Conservation (phyloP, 768 basidiomycete genomes). For the Fomitopsis serialis region DNA sequence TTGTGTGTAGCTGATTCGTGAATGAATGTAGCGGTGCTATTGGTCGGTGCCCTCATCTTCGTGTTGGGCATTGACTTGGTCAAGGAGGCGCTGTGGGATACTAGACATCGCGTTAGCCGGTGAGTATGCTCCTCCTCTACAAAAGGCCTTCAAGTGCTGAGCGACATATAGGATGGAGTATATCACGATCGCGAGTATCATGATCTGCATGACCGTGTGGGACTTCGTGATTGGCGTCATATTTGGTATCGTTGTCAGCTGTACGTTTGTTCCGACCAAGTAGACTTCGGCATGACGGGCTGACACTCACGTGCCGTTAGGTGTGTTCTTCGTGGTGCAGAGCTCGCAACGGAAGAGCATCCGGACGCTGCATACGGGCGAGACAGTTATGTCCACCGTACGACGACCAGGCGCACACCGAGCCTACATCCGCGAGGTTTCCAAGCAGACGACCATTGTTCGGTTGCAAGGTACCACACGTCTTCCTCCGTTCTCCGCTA, state of each 20-base stretch:
- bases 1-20: neutral
- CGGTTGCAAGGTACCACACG: slow-evolving; percentile 64
- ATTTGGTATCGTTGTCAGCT: slow-evolving; percentile 89
- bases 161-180: slow-evolving; percentile 56
- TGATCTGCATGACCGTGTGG: slow-evolving; percentile 89
- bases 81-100: slow-evolving; percentile 97
- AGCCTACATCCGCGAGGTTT: slow-evolving; percentile 87
- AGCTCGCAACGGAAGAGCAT: slow-evolving; percentile 85
- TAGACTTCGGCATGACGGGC: neutral
- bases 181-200: slow-evolving; percentile 79
- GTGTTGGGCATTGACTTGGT: slow-evolving; percentile 92
- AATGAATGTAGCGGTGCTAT: slow-evolving; percentile 67
- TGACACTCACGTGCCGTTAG: slow-evolving; percentile 29
- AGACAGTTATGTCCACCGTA: slow-evolving; percentile 84
- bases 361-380: slow-evolving; percentile 76
- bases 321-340: slow-evolving; percentile 95
- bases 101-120: slow-evolving; percentile 79
- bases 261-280: slow-evolving; percentile 36
- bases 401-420: slow-evolving; percentile 84
- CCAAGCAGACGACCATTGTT: slow-evolving; percentile 85
- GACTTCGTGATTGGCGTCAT: slow-evolving; percentile 94
- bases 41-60: slow-evolving; percentile 88
- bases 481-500: neutral
- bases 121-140: slow-evolving; percentile 27
- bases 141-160: neutral